Percentiles rank a stretch among this genome's conserved stretches.
Evolutionary conservation across 495 filamentous ascomycete species (phyloP).

Genomic region (Clavariopsis aquatica): DNA sequence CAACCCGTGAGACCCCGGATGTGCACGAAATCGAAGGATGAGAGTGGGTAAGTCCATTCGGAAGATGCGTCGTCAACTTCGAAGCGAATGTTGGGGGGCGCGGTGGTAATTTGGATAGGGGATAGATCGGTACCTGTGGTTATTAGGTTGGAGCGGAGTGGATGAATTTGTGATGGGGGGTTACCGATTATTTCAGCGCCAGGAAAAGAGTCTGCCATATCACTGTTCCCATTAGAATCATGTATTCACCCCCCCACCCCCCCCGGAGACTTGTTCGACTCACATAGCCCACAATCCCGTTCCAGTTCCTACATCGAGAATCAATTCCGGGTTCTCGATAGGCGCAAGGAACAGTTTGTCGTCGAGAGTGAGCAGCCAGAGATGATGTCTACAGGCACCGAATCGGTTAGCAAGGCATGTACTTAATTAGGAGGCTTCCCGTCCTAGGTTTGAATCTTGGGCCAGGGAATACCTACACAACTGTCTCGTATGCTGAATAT

Average conservation of each 20-base stretch:
- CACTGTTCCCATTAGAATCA: slow-evolving; percentile 10
- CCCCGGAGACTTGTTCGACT: slow-evolving; percentile 4
- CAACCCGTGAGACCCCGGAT: slow-evolving; percentile 34
- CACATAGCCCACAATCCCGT: slow-evolving; percentile 46
- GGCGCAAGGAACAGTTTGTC: slow-evolving; percentile 42
- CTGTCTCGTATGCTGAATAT: slow-evolving; percentile 19
- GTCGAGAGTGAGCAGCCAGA: slow-evolving; percentile 38
- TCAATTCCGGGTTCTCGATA: slow-evolving; percentile 37
- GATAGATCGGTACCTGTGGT: slow-evolving; percentile 34
- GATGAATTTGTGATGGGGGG: too few relatives aligned
- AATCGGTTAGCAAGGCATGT: neutral
- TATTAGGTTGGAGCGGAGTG: neutral
- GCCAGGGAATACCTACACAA: slow-evolving; percentile 32
- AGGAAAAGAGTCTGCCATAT: slow-evolving; percentile 36
- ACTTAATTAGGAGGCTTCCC: too few relatives aligned
- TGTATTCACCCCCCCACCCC: neutral
- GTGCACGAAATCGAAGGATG: slow-evolving; percentile 39
- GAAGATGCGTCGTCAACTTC: slow-evolving; percentile 38
- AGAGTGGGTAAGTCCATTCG: slow-evolving; percentile 37
- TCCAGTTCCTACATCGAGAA: slow-evolving; percentile 45
- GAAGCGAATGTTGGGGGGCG: slow-evolving; percentile 39
- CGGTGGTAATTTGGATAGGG: slow-evolving; percentile 30
- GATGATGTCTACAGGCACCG: slow-evolving; percentile 34
- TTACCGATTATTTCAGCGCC: slow-evolving; percentile 34
- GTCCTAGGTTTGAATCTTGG: too few relatives aligned